These are phyloP conservation scores for Xylariaceae sp. DNA, from an alignment of 2,329 filamentous ascomycete genomes.

Conservation along the genomic window DNA sequence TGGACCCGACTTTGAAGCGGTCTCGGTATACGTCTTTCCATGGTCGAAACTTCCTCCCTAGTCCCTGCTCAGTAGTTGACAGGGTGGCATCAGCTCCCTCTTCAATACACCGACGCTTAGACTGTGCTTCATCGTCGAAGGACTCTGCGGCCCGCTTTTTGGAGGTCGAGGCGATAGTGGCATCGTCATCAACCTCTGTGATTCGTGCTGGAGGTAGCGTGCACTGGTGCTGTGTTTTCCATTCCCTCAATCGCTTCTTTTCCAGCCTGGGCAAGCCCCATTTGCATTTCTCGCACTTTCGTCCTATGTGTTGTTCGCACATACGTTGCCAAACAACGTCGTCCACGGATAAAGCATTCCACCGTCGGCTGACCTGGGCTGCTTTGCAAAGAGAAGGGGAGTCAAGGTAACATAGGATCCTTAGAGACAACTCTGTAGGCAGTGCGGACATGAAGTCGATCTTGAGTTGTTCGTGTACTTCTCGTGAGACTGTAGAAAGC, in stretches of 20 bases:
- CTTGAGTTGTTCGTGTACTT: slow-evolving; percentile 92
- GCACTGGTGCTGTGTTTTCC: slow-evolving; percentile 80
- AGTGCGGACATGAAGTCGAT: slow-evolving; percentile 95
- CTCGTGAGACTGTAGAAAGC: slow-evolving; percentile 87
- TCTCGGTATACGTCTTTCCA: slow-evolving; percentile 99
- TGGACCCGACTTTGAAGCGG: slow-evolving; percentile 91
- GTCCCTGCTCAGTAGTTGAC: slow-evolving; percentile 36
- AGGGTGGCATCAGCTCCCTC: slow-evolving; percentile 29
- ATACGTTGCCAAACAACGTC: slow-evolving; percentile 98
- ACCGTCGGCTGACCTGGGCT: slow-evolving; percentile 88
- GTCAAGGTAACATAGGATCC: slow-evolving; percentile 91
- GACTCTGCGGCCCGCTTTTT: slow-evolving; percentile 46
- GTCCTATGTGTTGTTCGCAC: slow-evolving; percentile 89
- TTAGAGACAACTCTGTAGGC: slow-evolving; percentile 89
- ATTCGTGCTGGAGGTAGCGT: slow-evolving; percentile 29
- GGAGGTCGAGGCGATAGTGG: slow-evolving; percentile 24
- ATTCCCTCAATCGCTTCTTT: slow-evolving; percentile 83
- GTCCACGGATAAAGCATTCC: slow-evolving; percentile 91
- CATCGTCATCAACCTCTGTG: slow-evolving; percentile 12
- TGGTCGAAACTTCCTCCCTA: slow-evolving; percentile 65
- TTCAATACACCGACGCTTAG: slow-evolving; percentile 48
- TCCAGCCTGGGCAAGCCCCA: slow-evolving; percentile 93
- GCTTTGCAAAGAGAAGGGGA: slow-evolving; percentile 95
- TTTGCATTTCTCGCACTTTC: slow-evolving; percentile 88
- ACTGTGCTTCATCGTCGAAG: slow-evolving; percentile 32